These are phyloP conservation scores for Talaromyces sp. DNA, from an alignment of 2,329 filamentous ascomycete species.

Conservation along the genomic window DNA sequence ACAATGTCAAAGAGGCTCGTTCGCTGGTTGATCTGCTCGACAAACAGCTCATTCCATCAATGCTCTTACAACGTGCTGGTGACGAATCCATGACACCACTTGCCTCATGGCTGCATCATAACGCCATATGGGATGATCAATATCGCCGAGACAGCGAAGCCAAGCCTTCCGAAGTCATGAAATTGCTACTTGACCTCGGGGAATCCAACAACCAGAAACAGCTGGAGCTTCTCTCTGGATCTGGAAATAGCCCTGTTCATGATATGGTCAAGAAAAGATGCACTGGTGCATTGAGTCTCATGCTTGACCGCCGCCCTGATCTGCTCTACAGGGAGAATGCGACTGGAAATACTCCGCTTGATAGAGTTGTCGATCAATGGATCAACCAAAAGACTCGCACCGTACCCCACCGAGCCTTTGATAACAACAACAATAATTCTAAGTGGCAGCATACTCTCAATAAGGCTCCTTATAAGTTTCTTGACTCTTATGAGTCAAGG, in stretches of 20 bases:
- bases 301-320: conserved; percentile 58
- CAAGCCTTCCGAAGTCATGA: not conserved
- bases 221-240: conserved; percentile 48
- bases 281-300: conserved; percentile 56
- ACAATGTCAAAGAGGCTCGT: conserved; percentile 52
- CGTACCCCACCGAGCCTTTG: conserved; percentile 11
- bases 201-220: conserved; percentile 31
- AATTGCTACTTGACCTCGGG: not conserved
- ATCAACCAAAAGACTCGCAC: conserved; percentile 22
- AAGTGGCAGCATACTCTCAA: conserved; percentile 2
- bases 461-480: conserved; percentile 8
- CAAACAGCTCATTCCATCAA: conserved; percentile 49
- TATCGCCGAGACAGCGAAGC: no score
- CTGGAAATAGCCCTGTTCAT: conserved; percentile 50
- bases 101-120: conserved; percentile 56
- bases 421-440: not conserved
- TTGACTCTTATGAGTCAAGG: conserved; percentile 7
- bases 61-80: conserved; percentile 37
- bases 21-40: conserved; percentile 63
- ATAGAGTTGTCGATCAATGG: conserved; percentile 46
- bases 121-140: not conserved
- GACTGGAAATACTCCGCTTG: conserved; percentile 72
- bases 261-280: conserved; percentile 48
- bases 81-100: conserved; percentile 51
- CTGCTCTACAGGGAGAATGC: conserved; percentile 73